Evolutionary conservation across 2,329 filamentous ascomycete genomes (phyloP).

Genomic region (Monilinia laxa): DNA sequence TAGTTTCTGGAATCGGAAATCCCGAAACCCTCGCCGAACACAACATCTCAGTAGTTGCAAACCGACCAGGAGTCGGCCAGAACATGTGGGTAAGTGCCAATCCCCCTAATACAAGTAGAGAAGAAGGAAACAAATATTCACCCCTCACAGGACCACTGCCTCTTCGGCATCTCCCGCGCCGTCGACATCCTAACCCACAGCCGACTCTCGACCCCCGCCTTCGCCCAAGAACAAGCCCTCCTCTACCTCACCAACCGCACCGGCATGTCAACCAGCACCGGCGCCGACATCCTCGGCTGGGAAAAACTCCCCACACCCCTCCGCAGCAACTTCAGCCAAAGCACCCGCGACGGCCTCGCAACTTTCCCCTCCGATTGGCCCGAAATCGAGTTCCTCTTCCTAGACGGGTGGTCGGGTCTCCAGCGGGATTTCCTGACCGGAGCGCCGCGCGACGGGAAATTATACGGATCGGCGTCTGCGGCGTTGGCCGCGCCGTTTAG

Average conservation of each 20-base stretch:
- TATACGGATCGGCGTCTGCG: conserved; percentile 23
- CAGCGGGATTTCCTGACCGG: neutral
- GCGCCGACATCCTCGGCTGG: conserved; percentile 22
- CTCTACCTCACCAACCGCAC: neutral
- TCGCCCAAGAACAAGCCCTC: neutral
- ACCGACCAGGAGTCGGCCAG: conserved; percentile 47
- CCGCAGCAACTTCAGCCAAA: neutral
- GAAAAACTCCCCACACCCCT: conserved; percentile 26
- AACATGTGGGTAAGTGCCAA: conserved; percentile 40
- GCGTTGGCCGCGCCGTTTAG: conserved; percentile 42
- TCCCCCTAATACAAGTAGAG: no score
- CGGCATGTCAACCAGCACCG: conserved; percentile 20
- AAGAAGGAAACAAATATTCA: no score
- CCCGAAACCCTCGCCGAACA: neutral
- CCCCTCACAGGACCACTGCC: conserved; percentile 5
- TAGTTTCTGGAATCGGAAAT: conserved; percentile 6
- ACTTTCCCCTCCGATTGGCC: conserved; percentile 26
- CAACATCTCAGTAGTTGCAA: conserved; percentile 39
- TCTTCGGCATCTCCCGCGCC: conserved; percentile 22
- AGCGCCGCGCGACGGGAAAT: neutral
- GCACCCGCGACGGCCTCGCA: conserved; percentile 17
- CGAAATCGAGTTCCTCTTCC: conserved; percentile 24
- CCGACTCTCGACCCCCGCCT: conserved; percentile 1
- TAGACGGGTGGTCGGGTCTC: conserved; percentile 1
- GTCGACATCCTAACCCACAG: conserved; percentile 22